Conservation (phyloP, 495 filamentous ascomycete species). For the Stereocaulon alpinum region DNA sequence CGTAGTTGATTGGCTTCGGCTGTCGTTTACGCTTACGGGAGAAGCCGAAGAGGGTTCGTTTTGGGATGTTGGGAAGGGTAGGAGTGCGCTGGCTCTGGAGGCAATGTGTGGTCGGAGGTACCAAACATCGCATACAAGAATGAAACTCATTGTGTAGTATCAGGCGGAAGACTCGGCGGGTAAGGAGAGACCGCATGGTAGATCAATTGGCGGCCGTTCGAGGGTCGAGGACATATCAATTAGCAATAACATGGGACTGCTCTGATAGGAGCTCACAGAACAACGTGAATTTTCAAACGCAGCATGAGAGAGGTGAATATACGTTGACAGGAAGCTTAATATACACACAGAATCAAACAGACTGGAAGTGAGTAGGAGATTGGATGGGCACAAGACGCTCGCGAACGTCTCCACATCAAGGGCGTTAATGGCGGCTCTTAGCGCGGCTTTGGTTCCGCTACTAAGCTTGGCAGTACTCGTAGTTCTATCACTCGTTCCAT, state of each 20-base stretch:
- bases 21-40: slow-evolving; percentile 43
- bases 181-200: slow-evolving; percentile 74
- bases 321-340: not conserved
- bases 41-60: slow-evolving; percentile 48
- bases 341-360: not conserved
- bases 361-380: not conserved
- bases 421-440: not conserved
- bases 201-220: slow-evolving; percentile 15
- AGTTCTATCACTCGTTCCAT: too few relatives aligned
- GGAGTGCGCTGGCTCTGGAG: not conserved
- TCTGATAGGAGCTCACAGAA: not conserved
- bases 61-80: slow-evolving; percentile 18
- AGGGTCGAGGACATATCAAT: not conserved
- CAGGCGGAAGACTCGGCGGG: slow-evolving; percentile 60
- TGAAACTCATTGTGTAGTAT: slow-evolving; percentile 52
- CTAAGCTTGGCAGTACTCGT: too few relatives aligned
- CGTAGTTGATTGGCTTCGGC: slow-evolving; percentile 43
- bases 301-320: not conserved
- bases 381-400: not conserved
- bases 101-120: slow-evolving; percentile 5
- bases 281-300: not conserved
- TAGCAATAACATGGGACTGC: not conserved
- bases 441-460: not conserved
- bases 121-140: slow-evolving; percentile 18
- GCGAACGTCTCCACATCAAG: not conserved